phyloP scores from a whole-genome alignment of 192 early-diverging fungal species.

The Backusella tarrabulga region DNA sequence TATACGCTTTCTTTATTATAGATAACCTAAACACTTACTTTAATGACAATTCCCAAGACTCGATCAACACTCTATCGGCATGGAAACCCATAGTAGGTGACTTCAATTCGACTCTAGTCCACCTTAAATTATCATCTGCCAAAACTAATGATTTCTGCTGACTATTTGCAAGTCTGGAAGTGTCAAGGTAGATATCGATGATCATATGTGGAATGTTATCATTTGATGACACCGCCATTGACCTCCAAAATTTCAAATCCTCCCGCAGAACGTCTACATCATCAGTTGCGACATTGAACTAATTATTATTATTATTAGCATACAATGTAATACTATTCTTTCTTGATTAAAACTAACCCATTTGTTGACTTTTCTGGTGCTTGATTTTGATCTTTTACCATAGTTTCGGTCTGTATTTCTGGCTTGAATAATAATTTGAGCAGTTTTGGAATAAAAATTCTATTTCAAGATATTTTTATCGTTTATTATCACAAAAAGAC shows the following conservation, averaged over 20 bases:
- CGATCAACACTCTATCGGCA: neutral
- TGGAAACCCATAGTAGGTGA: neutral
- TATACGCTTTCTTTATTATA: neutral
- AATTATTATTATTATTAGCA: neutral
- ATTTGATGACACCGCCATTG: conserved; percentile 43
- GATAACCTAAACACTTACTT: neutral
- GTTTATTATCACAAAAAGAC: neutral
- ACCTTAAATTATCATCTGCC: conserved; percentile 12
- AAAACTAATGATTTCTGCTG: conserved; percentile 4
- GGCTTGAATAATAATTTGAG: conserved; percentile 70
- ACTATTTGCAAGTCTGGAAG: conserved; percentile 42
- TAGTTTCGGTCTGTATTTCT: conserved; percentile 41
- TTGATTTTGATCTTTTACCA: conserved; percentile 17
- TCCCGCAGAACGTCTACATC: conserved; percentile 76
- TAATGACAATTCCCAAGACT: conserved; percentile 14
- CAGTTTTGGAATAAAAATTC: conserved; percentile 78
- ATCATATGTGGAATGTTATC: conserved; percentile 66
- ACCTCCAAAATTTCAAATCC: conserved; percentile 78
- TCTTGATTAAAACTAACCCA: conserved; percentile 42
- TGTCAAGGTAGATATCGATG: conserved; percentile 83
- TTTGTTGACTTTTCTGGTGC: conserved; percentile 55
- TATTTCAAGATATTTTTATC: conserved; percentile 9
- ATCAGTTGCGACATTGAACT: conserved; percentile 85
- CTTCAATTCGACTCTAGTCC: neutral
- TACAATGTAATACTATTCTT: neutral